A percentile compares a stretch with the other conserved stretches of the same genome.
These are phyloP conservation scores for Xerocomus spinulosus DNA, from an alignment of 768 basidiomycete genomes.

Conservation along the genomic window DNA sequence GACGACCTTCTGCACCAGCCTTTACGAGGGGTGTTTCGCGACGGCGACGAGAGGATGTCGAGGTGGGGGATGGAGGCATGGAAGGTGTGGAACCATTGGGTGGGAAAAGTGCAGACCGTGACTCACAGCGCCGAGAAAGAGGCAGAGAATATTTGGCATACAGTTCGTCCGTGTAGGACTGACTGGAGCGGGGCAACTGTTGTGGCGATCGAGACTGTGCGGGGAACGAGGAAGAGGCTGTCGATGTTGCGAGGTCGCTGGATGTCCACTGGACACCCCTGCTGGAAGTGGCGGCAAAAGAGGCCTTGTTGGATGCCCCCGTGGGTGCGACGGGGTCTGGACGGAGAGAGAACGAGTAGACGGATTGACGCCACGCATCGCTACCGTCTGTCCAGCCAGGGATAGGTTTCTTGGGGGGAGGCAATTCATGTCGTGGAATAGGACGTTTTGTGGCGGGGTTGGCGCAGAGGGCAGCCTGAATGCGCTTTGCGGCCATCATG, in stretches of 20 bases:
- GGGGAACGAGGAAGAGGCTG: constrained; percentile 25
- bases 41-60: constrained; percentile 34
- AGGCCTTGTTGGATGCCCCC: constrained; percentile 29
- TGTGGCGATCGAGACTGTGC: constrained; percentile 20
- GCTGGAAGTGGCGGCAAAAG: constrained; percentile 50
- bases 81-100: constrained; percentile 34
- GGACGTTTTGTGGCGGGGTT: constrained; percentile 38
- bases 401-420: constrained; percentile 40
- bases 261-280: constrained; percentile 48
- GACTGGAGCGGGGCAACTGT: constrained; percentile 26
- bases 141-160: constrained; percentile 53
- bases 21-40: constrained; percentile 55
- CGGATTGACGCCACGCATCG: constrained; percentile 60
- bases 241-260: constrained; percentile 23
- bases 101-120: constrained; percentile 39
- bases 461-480: constrained; percentile 43
- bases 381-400: constrained; percentile 70
- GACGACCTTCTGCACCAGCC: constrained; percentile 58
- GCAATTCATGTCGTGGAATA: constrained; percentile 27
- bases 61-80: constrained; percentile 33
- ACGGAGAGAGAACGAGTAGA: constrained; percentile 51
- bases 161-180: constrained; percentile 41
- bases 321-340: constrained; percentile 32
- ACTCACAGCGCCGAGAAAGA: constrained; percentile 52
- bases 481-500: constrained; percentile 65